Percentiles rank a stretch among this genome's conserved stretches.
These are phyloP conservation scores for Selaginella tamariscina DNA, from an alignment of 75 land plant genomes.

Conservation along the genomic window DNA sequence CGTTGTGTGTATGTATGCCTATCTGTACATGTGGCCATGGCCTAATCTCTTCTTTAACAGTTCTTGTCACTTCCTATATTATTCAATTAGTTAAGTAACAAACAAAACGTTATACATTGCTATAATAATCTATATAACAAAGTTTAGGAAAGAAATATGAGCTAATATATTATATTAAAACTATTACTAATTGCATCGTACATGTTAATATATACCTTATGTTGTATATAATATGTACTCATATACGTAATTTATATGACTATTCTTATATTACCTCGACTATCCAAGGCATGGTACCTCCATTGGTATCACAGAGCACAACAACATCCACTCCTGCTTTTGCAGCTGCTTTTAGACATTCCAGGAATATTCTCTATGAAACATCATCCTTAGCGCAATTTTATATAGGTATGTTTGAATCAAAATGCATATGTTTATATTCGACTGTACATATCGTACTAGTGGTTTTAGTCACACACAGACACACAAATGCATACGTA, in stretches of 20 bases:
- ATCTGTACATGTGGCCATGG: constrained; percentile 16
- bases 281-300: constrained; percentile 23
- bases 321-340: constrained; percentile 23
- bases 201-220: no score
- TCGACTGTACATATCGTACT: no score
- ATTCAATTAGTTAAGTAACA: neutral
- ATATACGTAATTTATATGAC: no score
- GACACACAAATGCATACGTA: neutral
- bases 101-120: neutral
- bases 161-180: no score
- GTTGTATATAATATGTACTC: no score
- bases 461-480: no score
- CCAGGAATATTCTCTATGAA: constrained; percentile 16
- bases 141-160: no score
- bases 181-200: no score
- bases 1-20: constrained; percentile 21
- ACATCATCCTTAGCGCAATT: neutral
- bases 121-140: no score
- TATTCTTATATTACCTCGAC: constrained; percentile 17
- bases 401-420: no score
- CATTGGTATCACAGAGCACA: constrained; percentile 23
- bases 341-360: constrained; percentile 15
- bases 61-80: constrained; percentile 15
- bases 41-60: neutral
- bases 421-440: no score